Conservation (phyloP, 2,329 filamentous ascomycete genomes). For the Cladosporium phlei region DNA sequence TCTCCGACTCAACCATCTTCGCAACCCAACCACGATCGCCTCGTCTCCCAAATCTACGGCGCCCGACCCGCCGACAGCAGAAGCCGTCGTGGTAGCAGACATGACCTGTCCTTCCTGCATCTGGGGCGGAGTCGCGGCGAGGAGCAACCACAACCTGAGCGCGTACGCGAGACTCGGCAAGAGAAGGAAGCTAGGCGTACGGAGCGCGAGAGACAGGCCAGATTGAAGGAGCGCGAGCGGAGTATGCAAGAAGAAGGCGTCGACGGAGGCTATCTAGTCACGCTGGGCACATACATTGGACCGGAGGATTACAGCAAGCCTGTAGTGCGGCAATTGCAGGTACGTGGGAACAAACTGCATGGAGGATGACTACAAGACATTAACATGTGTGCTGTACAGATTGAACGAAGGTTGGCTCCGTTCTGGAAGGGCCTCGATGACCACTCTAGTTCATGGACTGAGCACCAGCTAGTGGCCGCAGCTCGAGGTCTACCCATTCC, state of each 20-base stretch:
- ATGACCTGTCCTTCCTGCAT: constrained; percentile 55
- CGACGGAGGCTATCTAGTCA: constrained; percentile 91
- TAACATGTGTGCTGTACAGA: constrained; percentile 48
- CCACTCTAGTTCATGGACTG: constrained; percentile 82
- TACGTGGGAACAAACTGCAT: constrained; percentile 47
- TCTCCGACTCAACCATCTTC: constrained; percentile 26
- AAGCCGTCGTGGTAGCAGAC: constrained; percentile 47
- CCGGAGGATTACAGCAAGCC: constrained; percentile 89
- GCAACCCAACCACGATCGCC: constrained; percentile 22
- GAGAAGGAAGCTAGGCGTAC: constrained; percentile 82
- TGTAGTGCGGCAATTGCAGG: constrained; percentile 73
- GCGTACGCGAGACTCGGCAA: constrained; percentile 79
- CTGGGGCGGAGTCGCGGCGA: constrained; percentile 47
- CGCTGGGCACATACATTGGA: constrained; percentile 87
- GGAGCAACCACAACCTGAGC: constrained; percentile 39
- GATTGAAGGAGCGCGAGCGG: constrained; percentile 79
- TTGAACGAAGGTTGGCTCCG: constrained; percentile 85
- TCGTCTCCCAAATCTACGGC: constrained; percentile 38
- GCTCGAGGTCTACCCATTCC: constrained; percentile 80
- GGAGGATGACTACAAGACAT: constrained; percentile 12
- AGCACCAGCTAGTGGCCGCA: constrained; percentile 89
- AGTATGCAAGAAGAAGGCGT: constrained; percentile 90
- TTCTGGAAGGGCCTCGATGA: constrained; percentile 95
- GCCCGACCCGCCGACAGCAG: constrained; percentile 37
- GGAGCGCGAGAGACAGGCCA: constrained; percentile 71